Conservation (phyloP, 2,329 filamentous ascomycete species). For the Acrodontium crateriforme region DNA sequence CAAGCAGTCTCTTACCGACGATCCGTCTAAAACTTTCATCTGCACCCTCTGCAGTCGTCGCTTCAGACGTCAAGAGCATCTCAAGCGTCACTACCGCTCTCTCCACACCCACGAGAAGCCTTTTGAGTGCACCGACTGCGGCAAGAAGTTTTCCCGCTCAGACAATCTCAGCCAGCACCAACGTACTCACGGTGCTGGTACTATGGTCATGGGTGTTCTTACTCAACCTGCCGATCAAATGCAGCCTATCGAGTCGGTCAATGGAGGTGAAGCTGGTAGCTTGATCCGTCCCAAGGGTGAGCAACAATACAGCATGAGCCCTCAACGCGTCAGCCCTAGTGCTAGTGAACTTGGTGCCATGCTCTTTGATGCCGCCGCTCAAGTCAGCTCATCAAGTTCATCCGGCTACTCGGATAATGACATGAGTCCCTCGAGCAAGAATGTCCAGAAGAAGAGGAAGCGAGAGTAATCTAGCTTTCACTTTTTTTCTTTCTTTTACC, state of each 20-base stretch:
- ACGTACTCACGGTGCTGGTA: slow-evolving; percentile 79
- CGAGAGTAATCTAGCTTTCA: too few relatives aligned
- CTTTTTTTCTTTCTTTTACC: too few relatives aligned
- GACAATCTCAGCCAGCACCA: slow-evolving; percentile 96
- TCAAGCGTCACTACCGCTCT: slow-evolving; percentile 96
- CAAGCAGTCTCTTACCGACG: slow-evolving; percentile 96
- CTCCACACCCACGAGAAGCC: slow-evolving; percentile 98
- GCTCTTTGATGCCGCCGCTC: slow-evolving; percentile 61
- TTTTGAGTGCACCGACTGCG: slow-evolving; percentile 92
- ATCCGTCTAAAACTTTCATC: slow-evolving; percentile 95
- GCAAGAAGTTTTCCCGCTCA: slow-evolving; percentile 97
- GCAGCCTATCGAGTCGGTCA: slow-evolving; percentile 20
- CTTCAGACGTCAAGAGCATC: slow-evolving; percentile 94
- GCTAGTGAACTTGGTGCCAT: slow-evolving; percentile 58
- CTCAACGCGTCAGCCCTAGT: slow-evolving; percentile 31
- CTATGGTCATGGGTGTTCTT: slow-evolving; percentile 80
- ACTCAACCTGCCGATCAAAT: slow-evolving; percentile 16
- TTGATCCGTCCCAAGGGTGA: slow-evolving; percentile 21
- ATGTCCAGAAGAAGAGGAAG: slow-evolving; percentile 29
- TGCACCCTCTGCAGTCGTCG: slow-evolving; percentile 93
- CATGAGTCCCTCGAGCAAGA: slow-evolving; percentile 11
- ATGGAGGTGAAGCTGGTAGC: slow-evolving; percentile 21
- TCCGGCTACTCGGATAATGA: slow-evolving; percentile 18
- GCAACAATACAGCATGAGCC: slow-evolving; percentile 4
- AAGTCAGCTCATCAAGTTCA: slow-evolving; percentile 46